These are phyloP conservation scores for Glycine latifolia DNA, from an alignment of 306 rosid species.

Conservation along the genomic window DNA sequence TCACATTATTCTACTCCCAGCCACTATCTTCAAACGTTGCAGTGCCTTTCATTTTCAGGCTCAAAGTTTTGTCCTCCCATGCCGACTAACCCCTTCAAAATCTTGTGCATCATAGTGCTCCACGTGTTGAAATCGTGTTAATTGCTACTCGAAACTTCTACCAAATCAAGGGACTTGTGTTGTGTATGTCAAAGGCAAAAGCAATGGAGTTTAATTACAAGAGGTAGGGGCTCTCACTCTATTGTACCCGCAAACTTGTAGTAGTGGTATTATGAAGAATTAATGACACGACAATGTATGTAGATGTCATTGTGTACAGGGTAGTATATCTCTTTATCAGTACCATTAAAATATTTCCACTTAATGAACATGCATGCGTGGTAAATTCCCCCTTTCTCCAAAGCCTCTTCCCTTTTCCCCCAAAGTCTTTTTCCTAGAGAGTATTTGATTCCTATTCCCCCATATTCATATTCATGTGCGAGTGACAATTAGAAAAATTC, in stretches of 20 bases:
- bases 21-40: conserved; percentile 5
- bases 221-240: conserved; percentile 29
- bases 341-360: conserved; percentile 5
- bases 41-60: conserved; percentile 43
- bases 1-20: background rate
- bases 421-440: conserved; percentile 6
- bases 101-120: conserved; percentile 10
- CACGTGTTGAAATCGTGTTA: conserved; percentile 14
- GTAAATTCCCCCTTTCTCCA: conserved; percentile 1
- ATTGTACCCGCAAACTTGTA: conserved; percentile 10
- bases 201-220: conserved; percentile 2
- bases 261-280: conserved; percentile 2
- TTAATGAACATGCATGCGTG: conserved; percentile 5
- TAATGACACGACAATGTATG: conserved; percentile 38
- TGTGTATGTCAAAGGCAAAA: background rate
- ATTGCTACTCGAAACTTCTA: too few species aligned
- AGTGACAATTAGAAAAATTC: too few species aligned
- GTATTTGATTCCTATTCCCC: conserved; percentile 27
- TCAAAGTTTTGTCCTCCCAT: conserved; percentile 43
- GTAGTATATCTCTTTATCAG: conserved; percentile 14
- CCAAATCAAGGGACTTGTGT: background rate
- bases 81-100: conserved; percentile 46
- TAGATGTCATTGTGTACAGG: conserved; percentile 36
- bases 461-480: background rate
- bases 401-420: background rate